Evolutionary conservation across 352 stramenopile genomes (phyloP).

Genomic region (Peronospora belbahrii): DNA sequence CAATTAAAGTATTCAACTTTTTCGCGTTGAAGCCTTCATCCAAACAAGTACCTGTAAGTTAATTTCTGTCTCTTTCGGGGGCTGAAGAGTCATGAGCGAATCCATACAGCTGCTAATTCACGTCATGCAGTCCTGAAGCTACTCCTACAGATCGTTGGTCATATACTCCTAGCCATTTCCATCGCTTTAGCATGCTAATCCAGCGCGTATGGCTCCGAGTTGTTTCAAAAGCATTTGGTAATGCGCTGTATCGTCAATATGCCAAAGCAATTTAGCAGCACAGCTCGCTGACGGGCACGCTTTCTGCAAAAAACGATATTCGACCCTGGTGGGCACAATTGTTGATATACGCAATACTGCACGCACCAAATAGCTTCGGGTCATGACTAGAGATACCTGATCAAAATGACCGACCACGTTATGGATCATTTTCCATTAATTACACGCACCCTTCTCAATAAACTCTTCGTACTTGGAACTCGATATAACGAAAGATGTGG

Average conservation of each 20-base stretch:
- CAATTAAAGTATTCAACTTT: too few species aligned
- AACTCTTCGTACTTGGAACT: conserved; percentile 5
- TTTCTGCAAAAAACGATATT: conserved; percentile 66
- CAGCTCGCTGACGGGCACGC: conserved; percentile 37
- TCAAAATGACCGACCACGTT: conserved; percentile 33
- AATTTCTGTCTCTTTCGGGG: conserved; percentile 30
- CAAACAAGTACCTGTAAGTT: conserved; percentile 47
- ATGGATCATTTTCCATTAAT: neutral
- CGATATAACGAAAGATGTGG: conserved; percentile 18
- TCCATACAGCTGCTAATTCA: conserved; percentile 48
- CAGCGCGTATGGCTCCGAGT: conserved; percentile 46
- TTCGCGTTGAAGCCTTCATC: too few species aligned
- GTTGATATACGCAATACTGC: conserved; percentile 45
- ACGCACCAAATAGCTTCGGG: conserved; percentile 51
- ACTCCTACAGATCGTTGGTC: conserved; percentile 17
- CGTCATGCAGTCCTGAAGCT: conserved; percentile 47
- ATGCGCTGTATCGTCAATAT: conserved; percentile 40
- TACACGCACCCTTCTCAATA: conserved; percentile 8
- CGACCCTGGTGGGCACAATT: conserved; percentile 50
- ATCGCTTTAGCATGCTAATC: conserved; percentile 59
- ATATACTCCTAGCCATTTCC: conserved; percentile 67
- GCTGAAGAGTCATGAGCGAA: conserved; percentile 44
- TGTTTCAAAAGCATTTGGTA: conserved; percentile 47
- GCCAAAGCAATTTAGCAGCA: conserved; percentile 22
- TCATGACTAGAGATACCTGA: conserved; percentile 33